Evolutionary conservation across 176 grass and related monocot genomes (phyloP), one percentile per base, ranked within the genome.

Genomic region (Paspalum vaginatum): DNA sequence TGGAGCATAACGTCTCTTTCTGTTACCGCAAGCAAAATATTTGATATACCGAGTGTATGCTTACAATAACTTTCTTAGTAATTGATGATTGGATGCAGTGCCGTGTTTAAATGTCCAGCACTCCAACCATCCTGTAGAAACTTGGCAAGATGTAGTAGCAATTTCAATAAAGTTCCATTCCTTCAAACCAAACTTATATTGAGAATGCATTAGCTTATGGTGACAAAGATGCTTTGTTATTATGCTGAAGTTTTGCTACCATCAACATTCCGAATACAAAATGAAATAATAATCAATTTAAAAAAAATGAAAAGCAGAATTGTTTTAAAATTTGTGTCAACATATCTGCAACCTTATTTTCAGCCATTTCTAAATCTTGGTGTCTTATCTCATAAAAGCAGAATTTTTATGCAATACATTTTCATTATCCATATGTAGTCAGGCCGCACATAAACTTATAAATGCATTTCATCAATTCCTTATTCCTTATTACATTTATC

Each of bases 1-100:
- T 95, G 95, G 95, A 83, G 90, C 68, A 84, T 98, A 71, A 93
- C 92, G 68, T 94, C 92, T 81, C 92, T 98, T 83, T 94, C 95
- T 64, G 81, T 98, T 81, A 68, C 84, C 75, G 95, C 95, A 76
- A 98, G 92, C 81, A 98, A 98, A 95, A 94, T 98, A 83, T 84
- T 77, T 80, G 92, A 92, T 22, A 85, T 91, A 76, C 90, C 92
- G 46, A 92, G 68, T 84, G 95, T 95, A 93, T 84, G 87, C 20
- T 57, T 77, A 21, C 58, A 32, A 22, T 70, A 57, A 25, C 63
- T 85, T 80, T 70, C 57, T 63, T 2, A 40, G 51, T 24, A 52
- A 77, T 71, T 10, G 13, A 51, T 51, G 13, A 37, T 37, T 70
- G 4, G 0, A 41, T 77, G n/a, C 14, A 9, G 56, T 83, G 5